Base-by-base conservation (phyloP, 2,329 filamentous ascomycete species). In the Coniochaeta sp. region DNA sequence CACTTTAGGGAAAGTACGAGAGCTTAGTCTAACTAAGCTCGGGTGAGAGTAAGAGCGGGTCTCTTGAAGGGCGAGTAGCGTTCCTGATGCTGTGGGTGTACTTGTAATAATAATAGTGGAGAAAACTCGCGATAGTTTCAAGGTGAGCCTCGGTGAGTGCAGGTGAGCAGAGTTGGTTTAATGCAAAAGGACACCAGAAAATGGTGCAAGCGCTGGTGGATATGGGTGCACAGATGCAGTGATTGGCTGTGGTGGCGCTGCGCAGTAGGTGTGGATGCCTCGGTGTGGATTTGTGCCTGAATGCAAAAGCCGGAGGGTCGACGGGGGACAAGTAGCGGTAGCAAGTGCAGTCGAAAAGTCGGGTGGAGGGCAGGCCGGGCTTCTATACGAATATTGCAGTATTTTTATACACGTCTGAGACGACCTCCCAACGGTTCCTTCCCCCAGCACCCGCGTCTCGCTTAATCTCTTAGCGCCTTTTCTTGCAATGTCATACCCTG, bases 321-420 rank as follows among this genome's bases (percentile, higher is more conserved):
- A 52, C 47, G 22, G 47, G 47, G 47, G 47, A 52, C 47, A 52
- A 12, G 42, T 24, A 5, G 24, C 42, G 16, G 42, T 24, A 5
- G 24, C 42, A 47, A 47, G 42, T 47, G 50, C 26, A 55, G 54
- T 55, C 30, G 54, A 55, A 55, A 62, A 54, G 19, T 63, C 55
- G 62, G 60, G 60, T 55, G 59, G 60, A 60, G 62, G 62, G 62
- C 62, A 62, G 60, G 58, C 44, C 42, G 47, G 58, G 58, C 47
- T 54, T 59, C 58, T 59, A 59, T 59, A 59, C 58, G 42, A 66
- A 67, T 63, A 63, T 63, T 66, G 66, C 64, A 62, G 64, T 69
- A 68, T 68, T 68, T 70, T 69, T 70, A 69, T 69, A 70, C 66
- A 68, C 67, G 64, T 50, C 44, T 50, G 60, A 52, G 32, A 34